Percentiles rank a stretch among this genome's conserved stretches.
These are phyloP conservation scores for Arthroderma sp. DNA, from an alignment of 2,329 filamentous ascomycete species.

Conservation along the genomic window DNA sequence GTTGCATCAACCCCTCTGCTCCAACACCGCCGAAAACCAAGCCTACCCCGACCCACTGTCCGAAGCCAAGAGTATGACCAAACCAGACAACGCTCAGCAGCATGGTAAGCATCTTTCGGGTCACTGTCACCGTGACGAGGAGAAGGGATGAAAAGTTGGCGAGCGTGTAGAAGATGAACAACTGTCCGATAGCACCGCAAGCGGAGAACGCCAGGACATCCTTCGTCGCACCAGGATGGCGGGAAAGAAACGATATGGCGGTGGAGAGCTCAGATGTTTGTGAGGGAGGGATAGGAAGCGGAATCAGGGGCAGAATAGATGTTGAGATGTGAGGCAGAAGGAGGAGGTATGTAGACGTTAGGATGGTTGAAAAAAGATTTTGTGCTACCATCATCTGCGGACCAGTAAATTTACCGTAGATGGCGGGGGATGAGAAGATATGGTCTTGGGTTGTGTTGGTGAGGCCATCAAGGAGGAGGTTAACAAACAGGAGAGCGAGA, in stretches of 20 bases:
- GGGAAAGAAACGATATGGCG: constrained; percentile 67
- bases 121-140: constrained; percentile 92
- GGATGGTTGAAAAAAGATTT: constrained; percentile 69
- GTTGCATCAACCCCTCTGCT: constrained; percentile 70
- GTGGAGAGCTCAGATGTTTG: constrained; percentile 62
- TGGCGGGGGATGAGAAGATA: constrained; percentile 55
- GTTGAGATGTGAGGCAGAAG: constrained; percentile 66
- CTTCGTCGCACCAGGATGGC: constrained; percentile 68
- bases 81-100: constrained; percentile 90
- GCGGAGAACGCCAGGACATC: constrained; percentile 82
- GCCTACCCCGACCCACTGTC: constrained; percentile 86
- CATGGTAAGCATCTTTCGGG: constrained; percentile 98
- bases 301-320: constrained; percentile 51
- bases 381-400: constrained; percentile 99
- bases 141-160: constrained; percentile 83
- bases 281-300: constrained; percentile 44
- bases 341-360: constrained; percentile 66
- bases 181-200: constrained; percentile 83
- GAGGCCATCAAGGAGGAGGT: constrained; percentile 86
- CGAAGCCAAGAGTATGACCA: constrained; percentile 70
- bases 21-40: constrained; percentile 93
- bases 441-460: constrained; percentile 96
- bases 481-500: constrained; percentile 69
- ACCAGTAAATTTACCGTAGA: constrained; percentile 67
- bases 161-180: constrained; percentile 96